A percentile compares a stretch with the other conserved stretches of the same genome.
phyloP scores from a whole-genome alignment of 169 alveolate species.

The Plasmodium reichenowi region DNA sequence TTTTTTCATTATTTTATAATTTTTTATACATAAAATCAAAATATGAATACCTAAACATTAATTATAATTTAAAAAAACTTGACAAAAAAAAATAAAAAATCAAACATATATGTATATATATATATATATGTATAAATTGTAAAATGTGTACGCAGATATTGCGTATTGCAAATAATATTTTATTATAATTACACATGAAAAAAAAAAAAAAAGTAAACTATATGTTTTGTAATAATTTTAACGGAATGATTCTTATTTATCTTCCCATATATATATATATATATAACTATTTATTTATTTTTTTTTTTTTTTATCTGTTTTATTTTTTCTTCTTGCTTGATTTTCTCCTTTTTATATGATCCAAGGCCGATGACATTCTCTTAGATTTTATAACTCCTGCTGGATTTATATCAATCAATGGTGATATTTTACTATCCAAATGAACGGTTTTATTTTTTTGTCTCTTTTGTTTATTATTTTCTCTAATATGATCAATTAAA shows the following conservation, averaged over 20 bases:
- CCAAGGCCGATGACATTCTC: constrained; percentile 48
- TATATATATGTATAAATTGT: too few relatives aligned
- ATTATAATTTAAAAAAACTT: too few relatives aligned
- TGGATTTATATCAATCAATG: constrained; percentile 57
- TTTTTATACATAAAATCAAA: too few relatives aligned
- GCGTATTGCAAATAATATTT: too few relatives aligned
- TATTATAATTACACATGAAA: background rate
- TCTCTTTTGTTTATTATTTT: constrained; percentile 17
- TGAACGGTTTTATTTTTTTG: background rate
- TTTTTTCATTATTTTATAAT: background rate
- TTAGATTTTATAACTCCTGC: constrained; percentile 60
- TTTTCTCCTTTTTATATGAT: constrained; percentile 35
- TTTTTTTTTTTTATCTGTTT: background rate
- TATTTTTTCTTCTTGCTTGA: constrained; percentile 11
- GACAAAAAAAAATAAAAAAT: too few relatives aligned
- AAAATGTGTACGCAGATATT: too few relatives aligned
- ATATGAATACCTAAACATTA: too few relatives aligned
- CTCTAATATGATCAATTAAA: constrained; percentile 35
- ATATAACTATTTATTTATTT: background rate
- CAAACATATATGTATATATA: too few relatives aligned
- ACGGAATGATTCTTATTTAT: too few relatives aligned
- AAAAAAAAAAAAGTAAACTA: background rate
- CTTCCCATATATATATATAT: too few relatives aligned
- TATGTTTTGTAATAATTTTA: background rate
- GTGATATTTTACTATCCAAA: background rate